Evolutionary conservation across 2,329 filamentous ascomycete species (phyloP), one percentile per base, ranked within the genome.

Genomic region (Pestalotiopsis sp.): DNA sequence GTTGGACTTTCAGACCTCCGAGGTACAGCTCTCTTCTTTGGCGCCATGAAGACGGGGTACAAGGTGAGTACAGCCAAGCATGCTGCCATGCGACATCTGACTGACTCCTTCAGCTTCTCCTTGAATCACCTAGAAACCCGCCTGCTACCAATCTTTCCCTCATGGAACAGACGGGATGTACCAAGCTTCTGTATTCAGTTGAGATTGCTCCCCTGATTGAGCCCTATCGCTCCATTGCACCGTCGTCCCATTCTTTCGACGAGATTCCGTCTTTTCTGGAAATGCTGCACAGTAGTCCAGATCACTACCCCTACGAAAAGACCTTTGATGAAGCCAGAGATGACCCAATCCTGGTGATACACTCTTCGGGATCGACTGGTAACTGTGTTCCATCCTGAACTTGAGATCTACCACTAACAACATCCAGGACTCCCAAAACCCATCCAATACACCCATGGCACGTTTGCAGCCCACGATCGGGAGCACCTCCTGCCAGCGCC

Each of bases 31-130:
- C 69, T 77, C 2, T 72, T 81, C 12, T 69, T 78, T 20, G 80
- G 78, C 2, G 77, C 74, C 13, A 78, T 81, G 38, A 82, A 81
- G 69, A 77, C 75, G 41, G 80, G 80, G 2, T 80, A 81, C 57
- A 80, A 79, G 59, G 78, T 73, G 6, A 3, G 14, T 23, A 23
- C 23, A 23, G 23, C 23, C 23, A 23, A 23, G 23, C 27, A 31
- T 31, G 7, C 27, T 31, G 14, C 12, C 12, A 17, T 4, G 12
- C 4, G 39, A 17, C 39, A 45, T 12, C 13, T 45, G 12, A 27
- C 65, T 39, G 27, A 56, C 13, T 20, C 20, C 3, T 31, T 9
- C 66, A 75, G 73, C 52, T 73, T 31, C 60, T 76, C 1, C 27
- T 75, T 20, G 71, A 69, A 1, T 76, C 75, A 4, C 73, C 74